These are phyloP conservation scores for Calonectria montana DNA, from an alignment of 2,329 filamentous ascomycete genomes.

Conservation along the genomic window DNA sequence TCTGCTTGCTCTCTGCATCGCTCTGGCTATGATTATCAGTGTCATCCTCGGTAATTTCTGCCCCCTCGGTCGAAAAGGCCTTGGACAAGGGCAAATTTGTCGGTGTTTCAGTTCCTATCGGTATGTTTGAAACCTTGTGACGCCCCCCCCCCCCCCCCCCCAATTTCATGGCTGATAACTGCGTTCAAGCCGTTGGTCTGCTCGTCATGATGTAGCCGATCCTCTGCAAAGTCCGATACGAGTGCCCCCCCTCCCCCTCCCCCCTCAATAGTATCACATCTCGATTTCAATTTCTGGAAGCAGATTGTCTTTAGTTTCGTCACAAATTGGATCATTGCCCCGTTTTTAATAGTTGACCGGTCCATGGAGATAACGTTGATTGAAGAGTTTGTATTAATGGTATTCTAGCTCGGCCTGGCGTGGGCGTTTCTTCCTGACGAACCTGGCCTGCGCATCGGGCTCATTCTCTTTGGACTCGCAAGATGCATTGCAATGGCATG, in stretches of 20 bases:
- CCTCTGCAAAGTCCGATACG: slow-evolving; percentile 85
- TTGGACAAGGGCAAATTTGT: slow-evolving; percentile 80
- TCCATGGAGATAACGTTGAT: neutral
- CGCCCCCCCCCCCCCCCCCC: neutral
- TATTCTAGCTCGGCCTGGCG: slow-evolving; percentile 67
- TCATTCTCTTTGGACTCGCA: slow-evolving; percentile 86
- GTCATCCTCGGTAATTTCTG: slow-evolving; percentile 83
- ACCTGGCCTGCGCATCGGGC: slow-evolving; percentile 68
- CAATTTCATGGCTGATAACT: neutral
- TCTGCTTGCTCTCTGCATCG: slow-evolving; percentile 77
- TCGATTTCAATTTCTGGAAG: slow-evolving; percentile 73
- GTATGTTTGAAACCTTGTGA: slow-evolving; percentile 47
- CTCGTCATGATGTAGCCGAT: slow-evolving; percentile 97
- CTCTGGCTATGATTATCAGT: slow-evolving; percentile 81
- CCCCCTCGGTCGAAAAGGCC: slow-evolving; percentile 68
- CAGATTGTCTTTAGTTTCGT: slow-evolving; percentile 83
- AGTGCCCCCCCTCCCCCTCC: slow-evolving; percentile 79
- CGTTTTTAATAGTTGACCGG: slow-evolving; percentile 83
- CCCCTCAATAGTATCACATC: slow-evolving; percentile 71
- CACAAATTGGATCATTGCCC: slow-evolving; percentile 86
- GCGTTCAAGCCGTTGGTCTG: slow-evolving; percentile 73
- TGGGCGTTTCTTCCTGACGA: slow-evolving; percentile 76
- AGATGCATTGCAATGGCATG: slow-evolving; percentile 88
- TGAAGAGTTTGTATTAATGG: slow-evolving; percentile 20
- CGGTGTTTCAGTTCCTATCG: slow-evolving; percentile 74